Percentiles rank a stretch among this genome's conserved stretches.
phyloP scores from a whole-genome alignment of 2,329 filamentous ascomycete genomes.

The Davidsoniella virescens region DNA sequence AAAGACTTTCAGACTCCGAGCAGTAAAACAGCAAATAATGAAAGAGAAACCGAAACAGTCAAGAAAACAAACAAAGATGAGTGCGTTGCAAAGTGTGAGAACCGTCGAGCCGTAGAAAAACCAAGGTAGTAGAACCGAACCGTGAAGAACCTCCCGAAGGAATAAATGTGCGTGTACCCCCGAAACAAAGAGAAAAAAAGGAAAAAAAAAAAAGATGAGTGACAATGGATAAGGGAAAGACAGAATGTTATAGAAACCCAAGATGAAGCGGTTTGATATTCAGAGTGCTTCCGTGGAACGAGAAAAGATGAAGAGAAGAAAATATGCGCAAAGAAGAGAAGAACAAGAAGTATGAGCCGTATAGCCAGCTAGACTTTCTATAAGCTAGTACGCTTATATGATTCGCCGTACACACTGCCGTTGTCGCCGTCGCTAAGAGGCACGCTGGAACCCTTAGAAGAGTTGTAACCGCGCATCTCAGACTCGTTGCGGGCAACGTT shows the following conservation, averaged over 20 bases:
- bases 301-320: neutral
- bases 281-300: neutral
- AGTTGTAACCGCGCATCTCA: slow-evolving; percentile 21
- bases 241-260: neutral
- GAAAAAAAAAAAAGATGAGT: slow-evolving; percentile 7
- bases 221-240: neutral
- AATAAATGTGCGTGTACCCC: neutral
- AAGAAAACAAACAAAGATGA: neutral
- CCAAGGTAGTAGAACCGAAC: neutral
- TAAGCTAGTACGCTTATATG: slow-evolving; percentile 31
- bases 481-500: slow-evolving; percentile 37
- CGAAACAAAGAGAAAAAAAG: slow-evolving; percentile 3
- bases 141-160: neutral
- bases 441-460: slow-evolving; percentile 17
- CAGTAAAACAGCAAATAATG: neutral
- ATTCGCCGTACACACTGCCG: slow-evolving; percentile 26
- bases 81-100: too few species aligned
- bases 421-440: slow-evolving; percentile 32
- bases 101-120: neutral
- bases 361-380: slow-evolving; percentile 15
- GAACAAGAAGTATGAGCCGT: neutral
- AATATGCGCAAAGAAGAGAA: neutral
- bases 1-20: too few species aligned
- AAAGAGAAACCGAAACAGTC: neutral
- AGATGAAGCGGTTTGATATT: neutral